A percentile compares a stretch with the other conserved stretches of the same genome.
These are phyloP conservation scores for Pezicula radicicola DNA, from an alignment of 2,329 filamentous ascomycete genomes.

Conservation along the genomic window DNA sequence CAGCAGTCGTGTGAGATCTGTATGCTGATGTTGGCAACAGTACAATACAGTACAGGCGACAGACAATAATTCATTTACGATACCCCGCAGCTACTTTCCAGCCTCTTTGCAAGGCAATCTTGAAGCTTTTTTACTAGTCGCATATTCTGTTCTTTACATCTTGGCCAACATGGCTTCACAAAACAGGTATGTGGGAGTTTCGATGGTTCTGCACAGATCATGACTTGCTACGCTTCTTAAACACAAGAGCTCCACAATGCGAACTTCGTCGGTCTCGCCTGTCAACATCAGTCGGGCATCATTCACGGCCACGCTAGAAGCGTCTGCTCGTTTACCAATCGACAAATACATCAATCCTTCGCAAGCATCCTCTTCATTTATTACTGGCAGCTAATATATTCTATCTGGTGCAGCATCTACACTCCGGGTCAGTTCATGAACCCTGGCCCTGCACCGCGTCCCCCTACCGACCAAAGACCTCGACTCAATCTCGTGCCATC, in stretches of 20 bases:
- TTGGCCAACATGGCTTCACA: slow-evolving; percentile 26
- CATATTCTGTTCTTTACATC: slow-evolving; percentile 10
- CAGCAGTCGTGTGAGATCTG: background rate
- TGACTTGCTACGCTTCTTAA: slow-evolving; percentile 17
- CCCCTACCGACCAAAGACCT: slow-evolving; percentile 73
- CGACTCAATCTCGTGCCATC: slow-evolving; percentile 77
- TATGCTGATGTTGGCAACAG: slow-evolving; percentile 6
- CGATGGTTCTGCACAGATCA: slow-evolving; percentile 15
- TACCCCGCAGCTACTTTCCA: slow-evolving; percentile 23
- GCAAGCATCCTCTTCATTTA: slow-evolving; percentile 2
- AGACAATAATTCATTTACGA: slow-evolving; percentile 19
- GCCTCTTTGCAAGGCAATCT: slow-evolving; percentile 7
- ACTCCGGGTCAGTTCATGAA: slow-evolving; percentile 82
- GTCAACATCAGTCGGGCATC: background rate
- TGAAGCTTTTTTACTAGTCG: slow-evolving; percentile 7
- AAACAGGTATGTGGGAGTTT: slow-evolving; percentile 24
- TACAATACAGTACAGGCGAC: background rate
- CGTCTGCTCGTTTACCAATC: too few species aligned
- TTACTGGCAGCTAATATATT: slow-evolving; percentile 2
- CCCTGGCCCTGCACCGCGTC: slow-evolving; percentile 88
- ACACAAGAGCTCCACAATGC: slow-evolving; percentile 13
- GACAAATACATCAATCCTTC: background rate
- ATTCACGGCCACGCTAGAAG: too few species aligned
- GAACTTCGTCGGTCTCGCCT: background rate
- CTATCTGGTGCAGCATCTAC: slow-evolving; percentile 44